Conservation (phyloP, 2,329 filamentous ascomycete species). For the Sporothrix dimorphospora region DNA sequence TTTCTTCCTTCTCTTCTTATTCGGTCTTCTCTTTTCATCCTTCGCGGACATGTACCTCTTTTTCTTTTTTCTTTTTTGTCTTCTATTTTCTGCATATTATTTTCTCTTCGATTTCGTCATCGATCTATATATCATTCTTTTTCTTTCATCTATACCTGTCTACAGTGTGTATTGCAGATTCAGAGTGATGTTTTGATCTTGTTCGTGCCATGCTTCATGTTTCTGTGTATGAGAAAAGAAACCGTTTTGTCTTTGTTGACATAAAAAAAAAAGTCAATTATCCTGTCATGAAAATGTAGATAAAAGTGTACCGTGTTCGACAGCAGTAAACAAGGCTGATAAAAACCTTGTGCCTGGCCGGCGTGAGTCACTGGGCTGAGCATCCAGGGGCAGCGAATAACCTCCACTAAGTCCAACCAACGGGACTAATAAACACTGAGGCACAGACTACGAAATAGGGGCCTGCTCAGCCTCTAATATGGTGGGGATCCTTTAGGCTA, state of each 20-base stretch:
- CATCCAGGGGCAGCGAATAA: background rate
- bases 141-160: too few relatives aligned
- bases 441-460: background rate
- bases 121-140: background rate
- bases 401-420: background rate
- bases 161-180: background rate
- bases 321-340: background rate
- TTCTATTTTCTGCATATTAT: conserved; percentile 12
- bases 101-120: conserved; percentile 6
- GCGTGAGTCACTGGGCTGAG: conserved; percentile 12
- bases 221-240: background rate
- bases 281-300: too few relatives aligned
- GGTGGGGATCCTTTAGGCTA: background rate
- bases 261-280: too few relatives aligned
- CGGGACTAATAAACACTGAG: background rate
- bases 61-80: background rate
- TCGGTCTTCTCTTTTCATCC: background rate
- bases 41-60: background rate
- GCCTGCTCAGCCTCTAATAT: background rate
- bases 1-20: background rate
- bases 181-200: too few relatives aligned
- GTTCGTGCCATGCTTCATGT: background rate
- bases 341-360: background rate
- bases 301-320: too few relatives aligned
- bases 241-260: too few relatives aligned